phyloP scores from a whole-genome alignment of 2,329 filamentous ascomycete species.

The Talaromyces sp. region DNA sequence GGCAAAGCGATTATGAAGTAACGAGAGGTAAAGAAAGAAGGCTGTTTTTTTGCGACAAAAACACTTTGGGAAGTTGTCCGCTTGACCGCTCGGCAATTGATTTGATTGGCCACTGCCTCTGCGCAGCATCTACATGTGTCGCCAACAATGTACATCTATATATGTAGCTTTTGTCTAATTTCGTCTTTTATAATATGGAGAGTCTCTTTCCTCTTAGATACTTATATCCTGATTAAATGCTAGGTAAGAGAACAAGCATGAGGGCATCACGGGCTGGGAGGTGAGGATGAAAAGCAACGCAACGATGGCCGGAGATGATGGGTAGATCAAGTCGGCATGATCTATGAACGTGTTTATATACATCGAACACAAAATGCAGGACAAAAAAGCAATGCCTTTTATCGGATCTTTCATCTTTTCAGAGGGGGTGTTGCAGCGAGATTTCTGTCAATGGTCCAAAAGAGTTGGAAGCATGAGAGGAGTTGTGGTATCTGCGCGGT shows the following conservation, averaged over 20 bases:
- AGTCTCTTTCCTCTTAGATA: too few species aligned
- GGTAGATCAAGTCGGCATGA: background rate
- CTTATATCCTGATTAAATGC: background rate
- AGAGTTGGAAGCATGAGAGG: background rate
- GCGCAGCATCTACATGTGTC: background rate
- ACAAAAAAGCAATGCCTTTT: background rate
- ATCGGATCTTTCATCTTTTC: background rate
- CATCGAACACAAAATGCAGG: background rate
- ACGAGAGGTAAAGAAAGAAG: background rate
- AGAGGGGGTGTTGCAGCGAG: background rate
- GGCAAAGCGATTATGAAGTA: background rate
- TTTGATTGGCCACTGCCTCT: conserved; percentile 3
- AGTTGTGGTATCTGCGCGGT: background rate
- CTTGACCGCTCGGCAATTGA: conserved; percentile 14
- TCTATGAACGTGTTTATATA: conserved; percentile 5
- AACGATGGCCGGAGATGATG: background rate
- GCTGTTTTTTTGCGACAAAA: conserved; percentile 11
- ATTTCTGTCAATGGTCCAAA: background rate
- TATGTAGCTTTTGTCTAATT: background rate
- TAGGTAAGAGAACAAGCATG: background rate
- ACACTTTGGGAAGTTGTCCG: conserved; percentile 5
- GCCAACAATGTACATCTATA: background rate
- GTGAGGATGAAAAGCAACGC: background rate
- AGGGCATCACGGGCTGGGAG: background rate
- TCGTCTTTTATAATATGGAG: background rate